Conservation (phyloP, 2,329 filamentous ascomycete species). For the Bipolaris oryzae region DNA sequence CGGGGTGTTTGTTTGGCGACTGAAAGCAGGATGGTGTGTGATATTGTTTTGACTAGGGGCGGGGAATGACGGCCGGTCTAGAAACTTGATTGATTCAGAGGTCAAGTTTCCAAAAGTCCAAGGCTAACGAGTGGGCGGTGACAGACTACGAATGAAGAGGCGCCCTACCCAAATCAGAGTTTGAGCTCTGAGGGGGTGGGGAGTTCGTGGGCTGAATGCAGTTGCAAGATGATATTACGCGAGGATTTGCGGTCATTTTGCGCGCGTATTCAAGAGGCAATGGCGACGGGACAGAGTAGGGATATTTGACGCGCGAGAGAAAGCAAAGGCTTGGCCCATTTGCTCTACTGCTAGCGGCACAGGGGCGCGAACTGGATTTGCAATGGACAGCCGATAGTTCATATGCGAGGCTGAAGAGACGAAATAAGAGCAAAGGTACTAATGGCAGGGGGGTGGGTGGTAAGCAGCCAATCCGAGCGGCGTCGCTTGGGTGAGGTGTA, state of each 20-base stretch:
- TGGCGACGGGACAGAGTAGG: background rate
- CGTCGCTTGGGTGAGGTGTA: slow-evolving; percentile 26
- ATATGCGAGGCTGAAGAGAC: slow-evolving; percentile 16
- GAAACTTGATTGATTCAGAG: background rate
- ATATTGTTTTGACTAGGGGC: background rate
- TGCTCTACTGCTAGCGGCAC: background rate
- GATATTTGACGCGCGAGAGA: background rate
- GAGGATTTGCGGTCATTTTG: background rate
- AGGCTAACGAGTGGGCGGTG: background rate
- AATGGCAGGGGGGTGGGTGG: slow-evolving; percentile 16
- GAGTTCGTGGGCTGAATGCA: background rate
- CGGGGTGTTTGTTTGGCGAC: background rate
- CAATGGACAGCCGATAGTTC: slow-evolving; percentile 14
- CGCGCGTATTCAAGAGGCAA: background rate
- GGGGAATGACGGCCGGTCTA: background rate
- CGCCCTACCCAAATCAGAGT: background rate
- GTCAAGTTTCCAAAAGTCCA: background rate
- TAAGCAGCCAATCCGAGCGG: slow-evolving; percentile 28
- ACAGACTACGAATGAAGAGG: background rate
- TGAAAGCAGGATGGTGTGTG: background rate
- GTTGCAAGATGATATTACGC: background rate
- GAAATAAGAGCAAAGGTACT: slow-evolving; percentile 21
- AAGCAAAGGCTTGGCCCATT: slow-evolving; percentile 4
- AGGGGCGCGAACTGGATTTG: slow-evolving; percentile 8
- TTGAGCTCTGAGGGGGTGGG: background rate